Percentiles rank a stretch among this genome's conserved stretches.
Evolutionary conservation across 306 rosid species (phyloP).

Genomic region (Gillenia trifoliata): DNA sequence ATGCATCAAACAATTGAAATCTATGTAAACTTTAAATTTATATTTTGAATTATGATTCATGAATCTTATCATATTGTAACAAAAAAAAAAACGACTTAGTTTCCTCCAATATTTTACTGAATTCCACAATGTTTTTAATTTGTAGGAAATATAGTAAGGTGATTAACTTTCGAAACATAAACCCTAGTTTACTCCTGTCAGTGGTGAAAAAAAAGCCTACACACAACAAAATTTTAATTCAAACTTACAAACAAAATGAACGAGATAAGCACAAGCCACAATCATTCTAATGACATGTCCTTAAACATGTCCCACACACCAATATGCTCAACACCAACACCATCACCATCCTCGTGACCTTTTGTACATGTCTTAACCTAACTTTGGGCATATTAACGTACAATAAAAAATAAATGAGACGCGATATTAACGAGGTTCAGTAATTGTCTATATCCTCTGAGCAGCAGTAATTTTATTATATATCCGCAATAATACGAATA

Average conservation of each 20-base stretch:
- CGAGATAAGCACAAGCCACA: background rate
- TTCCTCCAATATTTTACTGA: background rate
- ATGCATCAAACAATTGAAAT: no score
- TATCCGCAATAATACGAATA: no score
- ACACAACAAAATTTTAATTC: background rate
- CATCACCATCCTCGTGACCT: background rate
- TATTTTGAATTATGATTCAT: no score
- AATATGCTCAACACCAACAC: background rate
- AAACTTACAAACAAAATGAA: background rate
- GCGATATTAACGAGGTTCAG: no score
- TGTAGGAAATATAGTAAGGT: no score
- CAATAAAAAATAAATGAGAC: no score
- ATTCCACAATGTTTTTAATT: background rate
- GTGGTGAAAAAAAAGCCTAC: background rate
- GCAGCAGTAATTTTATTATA: no score
- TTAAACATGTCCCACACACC: background rate
- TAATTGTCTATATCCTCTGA: no score
- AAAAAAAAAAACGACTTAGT: no score
- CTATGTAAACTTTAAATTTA: no score
- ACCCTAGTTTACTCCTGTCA: background rate
- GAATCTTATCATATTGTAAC: no score
- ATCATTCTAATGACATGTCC: background rate
- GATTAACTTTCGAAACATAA: background rate
- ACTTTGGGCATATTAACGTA: no score
- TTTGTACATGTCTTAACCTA: background rate